These are phyloP conservation scores for Hypericum androsaemum DNA, from an alignment of 345 rosid species.

Conservation along the genomic window DNA sequence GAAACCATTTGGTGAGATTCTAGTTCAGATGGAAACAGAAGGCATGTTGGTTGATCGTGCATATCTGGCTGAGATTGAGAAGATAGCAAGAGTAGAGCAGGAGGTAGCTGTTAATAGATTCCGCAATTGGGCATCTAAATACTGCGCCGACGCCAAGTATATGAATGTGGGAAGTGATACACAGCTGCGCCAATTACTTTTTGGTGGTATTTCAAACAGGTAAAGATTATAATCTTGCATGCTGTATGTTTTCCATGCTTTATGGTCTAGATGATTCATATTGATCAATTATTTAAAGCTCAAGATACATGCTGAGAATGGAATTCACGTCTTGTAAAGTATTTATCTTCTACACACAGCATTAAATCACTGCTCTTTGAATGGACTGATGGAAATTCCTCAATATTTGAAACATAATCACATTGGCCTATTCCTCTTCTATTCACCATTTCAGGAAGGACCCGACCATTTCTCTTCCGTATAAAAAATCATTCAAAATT, in stretches of 20 bases:
- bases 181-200: slow-evolving; percentile 77
- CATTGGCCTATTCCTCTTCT: neutral
- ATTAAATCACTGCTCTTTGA: no score
- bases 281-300: no score
- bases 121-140: slow-evolving; percentile 76
- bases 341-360: no score
- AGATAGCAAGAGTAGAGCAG: slow-evolving; percentile 80
- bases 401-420: no score
- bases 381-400: no score
- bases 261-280: neutral
- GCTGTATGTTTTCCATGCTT: neutral
- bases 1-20: slow-evolving; percentile 82
- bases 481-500: slow-evolving; percentile 42
- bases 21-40: slow-evolving; percentile 80
- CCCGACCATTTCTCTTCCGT: slow-evolving; percentile 31
- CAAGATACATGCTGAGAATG: no score
- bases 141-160: slow-evolving; percentile 72
- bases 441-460: slow-evolving; percentile 39
- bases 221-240: slow-evolving; percentile 11
- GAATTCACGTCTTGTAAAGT: no score
- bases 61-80: slow-evolving; percentile 74
- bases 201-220: slow-evolving; percentile 71
- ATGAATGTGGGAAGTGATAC: slow-evolving; percentile 95
- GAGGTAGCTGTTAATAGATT: slow-evolving; percentile 56
- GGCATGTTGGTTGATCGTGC: slow-evolving; percentile 83